Base-by-base conservation (phyloP, 768 basidiomycete genomes). In the Lentinula aciculospora region DNA sequence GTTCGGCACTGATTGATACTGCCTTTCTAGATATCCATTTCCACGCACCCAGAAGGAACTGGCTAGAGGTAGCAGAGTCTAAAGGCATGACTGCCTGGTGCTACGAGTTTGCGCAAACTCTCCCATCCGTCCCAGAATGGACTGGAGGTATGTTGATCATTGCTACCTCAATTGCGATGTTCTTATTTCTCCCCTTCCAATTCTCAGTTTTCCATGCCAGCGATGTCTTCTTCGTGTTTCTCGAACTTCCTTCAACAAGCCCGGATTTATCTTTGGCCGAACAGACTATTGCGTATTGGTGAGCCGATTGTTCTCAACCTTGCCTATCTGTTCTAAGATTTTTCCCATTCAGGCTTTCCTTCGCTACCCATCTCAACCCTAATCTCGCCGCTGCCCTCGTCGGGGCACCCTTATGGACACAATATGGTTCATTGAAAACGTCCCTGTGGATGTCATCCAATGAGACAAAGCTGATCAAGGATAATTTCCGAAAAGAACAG, bases 41-140 rank as follows among this genome's bases (percentile, higher is more conserved):
- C 37, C 65, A 67, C 21, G 61, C 62, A 8, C 57, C 44, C 27
- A 63, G 67, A 25, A 64, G 68, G 21, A 58, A 58, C 4, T 66
- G 62, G 40, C 68, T 68, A 9, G 63, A 59, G 17, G 71, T 63
- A 4, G 67, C 73, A 7, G 62, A 57, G 2, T 68, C 23, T 13
- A 31, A 32, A 4, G 65, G 65, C 7, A 61, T 64, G 10, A 49
- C 55, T 25, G 56, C 60, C 23, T 67, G 59, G 28, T 66, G 62
- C 7, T 69, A 68, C 51, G 37, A 64, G 21, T 69, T 68, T 57
- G 59, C 62, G 3, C 64, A 66, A 34, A 62, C 61, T 1, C 59
- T 61, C 10, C 45, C 62, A 9, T 57, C 53, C 21, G 27, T 27
- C 9, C 53, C 53, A 27, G 34, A 36, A 7, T 54, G 32, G 47